phyloP scores from a whole-genome alignment of 345 rosid species.

The Erodium maritimum region DNA sequence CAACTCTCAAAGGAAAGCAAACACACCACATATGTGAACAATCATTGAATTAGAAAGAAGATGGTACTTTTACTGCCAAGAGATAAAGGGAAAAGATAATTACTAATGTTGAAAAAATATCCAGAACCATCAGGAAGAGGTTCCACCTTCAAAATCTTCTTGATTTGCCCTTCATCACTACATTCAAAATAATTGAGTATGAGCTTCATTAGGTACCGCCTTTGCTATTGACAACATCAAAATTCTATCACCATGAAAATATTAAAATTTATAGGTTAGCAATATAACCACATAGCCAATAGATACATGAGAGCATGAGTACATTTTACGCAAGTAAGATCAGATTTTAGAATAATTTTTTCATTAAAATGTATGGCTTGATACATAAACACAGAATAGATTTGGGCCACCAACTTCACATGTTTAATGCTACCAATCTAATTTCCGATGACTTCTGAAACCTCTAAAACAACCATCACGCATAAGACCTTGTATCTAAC shows the following conservation, averaged over 20 bases:
- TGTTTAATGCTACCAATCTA: background rate
- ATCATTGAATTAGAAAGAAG: background rate
- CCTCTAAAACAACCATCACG: background rate
- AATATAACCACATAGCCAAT: too few species aligned
- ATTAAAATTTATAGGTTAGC: background rate
- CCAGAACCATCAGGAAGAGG: slow-evolving; percentile 95
- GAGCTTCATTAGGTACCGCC: background rate
- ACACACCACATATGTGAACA: background rate
- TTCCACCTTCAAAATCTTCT: slow-evolving; percentile 86
- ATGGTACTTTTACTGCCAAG: background rate
- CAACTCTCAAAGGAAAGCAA: background rate
- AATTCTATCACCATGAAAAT: background rate
- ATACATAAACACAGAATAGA: background rate
- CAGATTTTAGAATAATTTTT: background rate
- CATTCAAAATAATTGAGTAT: slow-evolving; percentile 6
- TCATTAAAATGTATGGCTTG: too few species aligned
- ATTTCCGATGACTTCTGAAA: background rate
- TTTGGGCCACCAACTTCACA: too few species aligned
- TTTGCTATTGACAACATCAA: background rate
- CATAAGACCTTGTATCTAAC: background rate
- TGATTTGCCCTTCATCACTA: slow-evolving; percentile 87
- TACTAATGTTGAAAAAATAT: slow-evolving; percentile 88
- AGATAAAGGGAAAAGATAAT: slow-evolving; percentile 5
- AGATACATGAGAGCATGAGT: background rate
- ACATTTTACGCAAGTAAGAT: background rate